phyloP scores from a whole-genome alignment of 2,329 filamentous ascomycete genomes.

The Meredithiella fracta region DNA sequence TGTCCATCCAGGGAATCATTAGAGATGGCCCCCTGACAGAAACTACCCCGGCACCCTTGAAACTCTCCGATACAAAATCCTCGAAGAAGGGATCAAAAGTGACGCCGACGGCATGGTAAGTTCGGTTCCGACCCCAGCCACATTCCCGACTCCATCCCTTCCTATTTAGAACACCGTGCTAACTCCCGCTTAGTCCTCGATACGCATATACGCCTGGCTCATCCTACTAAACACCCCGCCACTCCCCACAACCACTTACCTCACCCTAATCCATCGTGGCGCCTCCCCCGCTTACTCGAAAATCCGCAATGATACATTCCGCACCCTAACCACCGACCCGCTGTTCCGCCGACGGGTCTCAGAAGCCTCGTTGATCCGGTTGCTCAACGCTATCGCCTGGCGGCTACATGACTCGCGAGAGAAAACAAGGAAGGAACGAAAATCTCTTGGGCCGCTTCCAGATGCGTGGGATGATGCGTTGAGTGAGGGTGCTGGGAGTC shows the following conservation, averaged over 20 bases:
- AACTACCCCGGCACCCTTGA: conserved; percentile 52
- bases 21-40: conserved; percentile 64
- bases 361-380: conserved; percentile 82
- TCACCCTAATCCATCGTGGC: conserved; percentile 77
- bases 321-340: conserved; percentile 90
- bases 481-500: conserved; percentile 14
- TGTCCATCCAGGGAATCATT: conserved; percentile 58
- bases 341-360: conserved; percentile 89
- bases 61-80: conserved; percentile 54
- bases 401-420: conserved; percentile 65
- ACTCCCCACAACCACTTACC: conserved; percentile 72
- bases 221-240: conserved; percentile 80
- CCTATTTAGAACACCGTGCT: not conserved
- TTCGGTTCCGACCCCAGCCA: not conserved
- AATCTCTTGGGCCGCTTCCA: conserved; percentile 20
- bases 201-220: conserved; percentile 92
- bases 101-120: conserved; percentile 68
- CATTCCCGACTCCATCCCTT: not conserved
- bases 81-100: conserved; percentile 60
- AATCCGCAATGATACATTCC: conserved; percentile 96
- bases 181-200: conserved; percentile 49
- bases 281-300: conserved; percentile 91
- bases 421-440: conserved; percentile 24
- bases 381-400: conserved; percentile 93
- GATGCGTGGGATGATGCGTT: not conserved